These are phyloP conservation scores for Phytophthora citrophthora DNA, from an alignment of 352 stramenopile species.

Conservation along the genomic window DNA sequence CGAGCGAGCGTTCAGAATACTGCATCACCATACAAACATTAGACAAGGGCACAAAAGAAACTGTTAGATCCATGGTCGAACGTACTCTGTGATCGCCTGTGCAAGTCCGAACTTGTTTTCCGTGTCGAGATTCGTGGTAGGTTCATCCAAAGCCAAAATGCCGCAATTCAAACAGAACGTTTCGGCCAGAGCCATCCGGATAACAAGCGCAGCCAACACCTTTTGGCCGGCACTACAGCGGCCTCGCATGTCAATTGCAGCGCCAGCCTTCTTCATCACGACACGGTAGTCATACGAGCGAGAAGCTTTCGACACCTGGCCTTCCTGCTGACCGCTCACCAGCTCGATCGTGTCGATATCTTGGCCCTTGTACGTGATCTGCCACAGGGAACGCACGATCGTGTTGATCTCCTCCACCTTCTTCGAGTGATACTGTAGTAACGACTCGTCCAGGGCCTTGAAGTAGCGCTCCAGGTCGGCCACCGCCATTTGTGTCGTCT, in stretches of 20 bases:
- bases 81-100: slow-evolving; percentile 89
- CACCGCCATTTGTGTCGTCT: slow-evolving; percentile 96
- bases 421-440: slow-evolving; percentile 97
- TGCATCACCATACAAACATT: slow-evolving; percentile 27
- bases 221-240: slow-evolving; percentile 99
- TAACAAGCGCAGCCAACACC: slow-evolving; percentile 95
- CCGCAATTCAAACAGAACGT: slow-evolving; percentile 99
- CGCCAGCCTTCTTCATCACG: slow-evolving; percentile 97
- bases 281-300: slow-evolving; percentile 99
- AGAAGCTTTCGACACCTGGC: slow-evolving; percentile 54
- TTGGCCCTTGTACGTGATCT: slow-evolving; percentile 98
- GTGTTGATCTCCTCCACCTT: slow-evolving; percentile 99
- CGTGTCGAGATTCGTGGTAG: slow-evolving; percentile 97
- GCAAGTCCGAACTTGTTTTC: slow-evolving; percentile 96
- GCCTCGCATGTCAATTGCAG: slow-evolving; percentile 98
- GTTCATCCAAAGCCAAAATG: slow-evolving; percentile 98
- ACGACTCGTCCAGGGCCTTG: slow-evolving; percentile 93
- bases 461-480: slow-evolving; percentile 98
- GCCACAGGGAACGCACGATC: slow-evolving; percentile 98
- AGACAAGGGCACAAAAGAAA: background rate
- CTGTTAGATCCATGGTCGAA: slow-evolving; percentile 5
- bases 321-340: slow-evolving; percentile 92
- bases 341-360: slow-evolving; percentile 99
- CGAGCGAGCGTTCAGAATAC: slow-evolving; percentile 94
- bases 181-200: slow-evolving; percentile 97